Conservation (phyloP, 1,284 basidiomycete species). For the Trametes pubescens region DNA sequence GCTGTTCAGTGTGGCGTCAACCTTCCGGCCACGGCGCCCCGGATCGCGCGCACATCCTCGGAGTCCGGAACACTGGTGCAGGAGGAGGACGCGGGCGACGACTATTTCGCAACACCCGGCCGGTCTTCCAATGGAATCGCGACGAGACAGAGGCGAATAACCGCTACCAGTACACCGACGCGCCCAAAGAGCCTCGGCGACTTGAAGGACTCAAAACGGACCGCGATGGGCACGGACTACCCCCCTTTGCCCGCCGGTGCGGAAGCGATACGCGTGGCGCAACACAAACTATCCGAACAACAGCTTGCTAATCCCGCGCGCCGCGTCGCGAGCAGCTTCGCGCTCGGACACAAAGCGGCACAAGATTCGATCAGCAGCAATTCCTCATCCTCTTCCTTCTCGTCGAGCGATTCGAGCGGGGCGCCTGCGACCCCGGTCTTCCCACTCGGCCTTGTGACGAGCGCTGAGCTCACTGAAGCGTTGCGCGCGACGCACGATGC, state of each 20-base stretch:
- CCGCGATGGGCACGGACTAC: conserved; percentile 32
- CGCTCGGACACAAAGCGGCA: conserved; percentile 50
- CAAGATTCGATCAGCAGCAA: conserved; percentile 68
- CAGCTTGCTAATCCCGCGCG: conserved; percentile 28
- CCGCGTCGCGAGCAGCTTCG: conserved; percentile 24
- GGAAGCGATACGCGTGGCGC: conserved; percentile 21
- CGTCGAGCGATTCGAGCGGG: conserved; percentile 47
- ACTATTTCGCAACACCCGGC: conserved; percentile 33
- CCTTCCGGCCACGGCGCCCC: conserved; percentile 62
- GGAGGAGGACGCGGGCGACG: conserved; percentile 34
- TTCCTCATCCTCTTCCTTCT: conserved; percentile 71
- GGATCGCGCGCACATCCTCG: conserved; percentile 47
- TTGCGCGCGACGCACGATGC: conserved; percentile 85
- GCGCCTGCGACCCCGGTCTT: conserved; percentile 62
- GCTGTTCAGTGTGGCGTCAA: conserved; percentile 84
- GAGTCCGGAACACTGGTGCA: conserved; percentile 37
- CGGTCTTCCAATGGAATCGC: conserved; percentile 36
- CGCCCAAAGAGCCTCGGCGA: conserved; percentile 65
- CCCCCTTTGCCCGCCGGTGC: conserved; percentile 42
- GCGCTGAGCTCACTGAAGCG: conserved; percentile 72
- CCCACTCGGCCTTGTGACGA: conserved; percentile 73
- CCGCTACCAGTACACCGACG: conserved; percentile 45
- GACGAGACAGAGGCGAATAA: conserved; percentile 35
- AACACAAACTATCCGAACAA: conserved; percentile 32
- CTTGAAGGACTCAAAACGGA: conserved; percentile 50